Evolutionary conservation across 148 eudicot species (phyloP), one percentile per base, ranked within the genome.

Genomic region (Vaccinium darrowii): DNA sequence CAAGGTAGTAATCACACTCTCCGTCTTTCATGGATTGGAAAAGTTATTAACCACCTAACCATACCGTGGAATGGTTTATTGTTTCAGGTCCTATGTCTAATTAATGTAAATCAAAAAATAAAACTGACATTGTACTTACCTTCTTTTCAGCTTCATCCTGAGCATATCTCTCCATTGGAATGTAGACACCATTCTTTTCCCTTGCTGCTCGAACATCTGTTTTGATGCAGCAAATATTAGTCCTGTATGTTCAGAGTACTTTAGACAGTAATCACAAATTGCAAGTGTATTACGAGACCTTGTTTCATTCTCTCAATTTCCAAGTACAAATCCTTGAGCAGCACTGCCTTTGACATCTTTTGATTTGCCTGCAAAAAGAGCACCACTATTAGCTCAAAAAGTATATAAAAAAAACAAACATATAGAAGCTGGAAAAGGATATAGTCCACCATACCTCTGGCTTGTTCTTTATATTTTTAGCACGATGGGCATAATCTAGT

Each of bases 81-180:
- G 54, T 65, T 67, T 65, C 76, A 65, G 21, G 25, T 23, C 12
- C 36, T 58, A 4, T 82, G 39, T 19, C 49, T 36, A 15, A 27
- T 49, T 11, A 9, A 18, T 15, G 21, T 13, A 74, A 54, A 36
- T 1, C 18, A 0, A 10, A 74, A 36, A 83, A 14, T 54, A 43
- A 16, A 23, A 62, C 57, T 56, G 25, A 30, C 15, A 13, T 21
- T 71, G 7, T 12, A 81, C 33, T 73, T 39, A 90, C 98, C 95
- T 95, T 95, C 91, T 92, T 95, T 86, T 95, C 98, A 62, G 93
- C 93, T 90, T 95, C 95, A 81, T 95, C 98, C 89, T 91, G 98
- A 71, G 88, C 82, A 86, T 86, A 90, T 86, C 98, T 89, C 89
- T 94, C 98, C 76, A 92, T 93, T 71, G 96, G 90, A 86, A 94